phyloP scores from a whole-genome alignment of 2,329 filamentous ascomycete genomes.

The Ampelomyces quisqualis region DNA sequence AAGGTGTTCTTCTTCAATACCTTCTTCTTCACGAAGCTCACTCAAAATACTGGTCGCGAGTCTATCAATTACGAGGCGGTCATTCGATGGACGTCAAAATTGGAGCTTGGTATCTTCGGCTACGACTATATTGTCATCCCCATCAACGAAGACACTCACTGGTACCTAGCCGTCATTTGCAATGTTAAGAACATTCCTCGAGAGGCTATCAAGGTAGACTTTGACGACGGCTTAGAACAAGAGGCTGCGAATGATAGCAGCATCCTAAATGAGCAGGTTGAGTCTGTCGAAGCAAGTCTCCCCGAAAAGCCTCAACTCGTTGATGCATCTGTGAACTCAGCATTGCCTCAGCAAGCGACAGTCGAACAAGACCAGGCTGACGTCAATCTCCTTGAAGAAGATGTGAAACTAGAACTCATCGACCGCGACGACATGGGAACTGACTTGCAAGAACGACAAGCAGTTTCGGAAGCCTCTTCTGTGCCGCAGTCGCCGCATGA shows the following conservation, averaged over 20 bases:
- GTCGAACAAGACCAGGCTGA: slow-evolving; percentile 12
- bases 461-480: neutral
- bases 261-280: neutral
- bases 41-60: slow-evolving; percentile 53
- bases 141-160: slow-evolving; percentile 81
- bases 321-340: neutral
- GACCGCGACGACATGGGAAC: slow-evolving; percentile 16
- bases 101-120: slow-evolving; percentile 71
- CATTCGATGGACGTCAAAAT: slow-evolving; percentile 79
- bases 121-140: slow-evolving; percentile 91
- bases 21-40: slow-evolving; percentile 83
- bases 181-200: slow-evolving; percentile 69
- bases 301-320: neutral
- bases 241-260: neutral
- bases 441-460: neutral
- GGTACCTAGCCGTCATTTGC: slow-evolving; percentile 95
- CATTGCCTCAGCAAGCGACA: neutral
- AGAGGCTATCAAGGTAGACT: slow-evolving; percentile 21
- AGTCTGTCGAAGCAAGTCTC: neutral
- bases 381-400: slow-evolving; percentile 24
- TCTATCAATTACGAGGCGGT: slow-evolving; percentile 82
- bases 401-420: slow-evolving; percentile 20
- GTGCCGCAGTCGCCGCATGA: neutral
- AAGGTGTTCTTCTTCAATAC: slow-evolving; percentile 88
- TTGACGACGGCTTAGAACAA: slow-evolving; percentile 5